phyloP scores from a whole-genome alignment of 2,329 filamentous ascomycete species.

The Colletotrichum chrysophilum region DNA sequence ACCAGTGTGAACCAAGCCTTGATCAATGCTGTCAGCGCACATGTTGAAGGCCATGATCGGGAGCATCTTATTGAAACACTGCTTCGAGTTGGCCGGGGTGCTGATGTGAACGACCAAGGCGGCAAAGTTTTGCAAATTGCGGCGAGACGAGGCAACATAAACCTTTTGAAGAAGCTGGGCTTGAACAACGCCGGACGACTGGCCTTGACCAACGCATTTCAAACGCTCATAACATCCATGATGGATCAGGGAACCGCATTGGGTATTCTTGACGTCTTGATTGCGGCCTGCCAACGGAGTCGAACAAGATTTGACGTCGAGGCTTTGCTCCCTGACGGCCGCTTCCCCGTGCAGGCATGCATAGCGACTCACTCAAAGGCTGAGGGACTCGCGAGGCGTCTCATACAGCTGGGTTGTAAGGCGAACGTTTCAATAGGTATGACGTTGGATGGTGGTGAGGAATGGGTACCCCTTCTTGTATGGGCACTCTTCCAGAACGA shows the following conservation, averaged over 20 bases:
- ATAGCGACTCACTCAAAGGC: not conserved
- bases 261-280: not conserved
- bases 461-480: not conserved
- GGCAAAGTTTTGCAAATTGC: not conserved
- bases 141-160: not conserved
- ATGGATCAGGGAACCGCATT: not conserved
- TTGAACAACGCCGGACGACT: not conserved
- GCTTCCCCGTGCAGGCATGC: not conserved
- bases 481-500: not conserved
- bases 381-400: not conserved
- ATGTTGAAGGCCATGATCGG: not conserved
- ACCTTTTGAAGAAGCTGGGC: not conserved
- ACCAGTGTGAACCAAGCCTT: not conserved
- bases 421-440: not conserved
- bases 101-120: not conserved
- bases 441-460: not conserved
- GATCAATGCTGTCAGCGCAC: not conserved
- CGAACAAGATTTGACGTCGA: not conserved
- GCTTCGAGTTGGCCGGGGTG: not conserved
- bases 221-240: not conserved
- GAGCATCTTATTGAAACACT: not conserved
- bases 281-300: not conserved
- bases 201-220: not conserved
- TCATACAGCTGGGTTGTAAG: not conserved
- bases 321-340: not conserved